These are phyloP conservation scores for Kuraishia borneana DNA, from an alignment of 805 yeast genomes.

Conservation along the genomic window DNA sequence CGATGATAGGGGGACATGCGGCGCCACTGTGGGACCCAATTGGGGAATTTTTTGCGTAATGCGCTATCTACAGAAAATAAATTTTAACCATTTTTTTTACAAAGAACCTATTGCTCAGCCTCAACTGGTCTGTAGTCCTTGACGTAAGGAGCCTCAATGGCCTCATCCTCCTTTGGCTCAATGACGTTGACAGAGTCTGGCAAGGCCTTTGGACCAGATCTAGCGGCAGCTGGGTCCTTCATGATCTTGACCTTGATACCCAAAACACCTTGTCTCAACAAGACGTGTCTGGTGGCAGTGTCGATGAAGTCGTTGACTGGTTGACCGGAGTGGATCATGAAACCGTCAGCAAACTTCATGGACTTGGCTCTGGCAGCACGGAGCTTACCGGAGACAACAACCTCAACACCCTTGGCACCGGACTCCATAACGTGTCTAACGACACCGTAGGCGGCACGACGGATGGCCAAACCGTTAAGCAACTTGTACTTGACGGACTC, in stretches of 20 bases:
- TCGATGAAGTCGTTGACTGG: slow-evolving; percentile 98
- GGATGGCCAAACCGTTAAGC: slow-evolving; percentile 96
- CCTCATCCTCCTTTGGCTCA: slow-evolving; percentile 93
- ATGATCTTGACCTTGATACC: slow-evolving; percentile 99
- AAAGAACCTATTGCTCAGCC: too few species aligned
- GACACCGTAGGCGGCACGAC: slow-evolving; percentile 99
- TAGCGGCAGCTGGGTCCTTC: slow-evolving; percentile 93
- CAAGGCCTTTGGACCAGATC: slow-evolving; percentile 78
- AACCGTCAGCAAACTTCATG: slow-evolving; percentile 99
- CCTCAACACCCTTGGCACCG: slow-evolving; percentile 99
- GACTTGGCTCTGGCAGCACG: slow-evolving; percentile 99
- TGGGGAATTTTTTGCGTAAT: too few species aligned
- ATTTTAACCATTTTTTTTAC: background rate
- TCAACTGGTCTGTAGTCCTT: slow-evolving; percentile 54
- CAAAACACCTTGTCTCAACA: slow-evolving; percentile 99
- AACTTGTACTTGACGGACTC: slow-evolving; percentile 98
- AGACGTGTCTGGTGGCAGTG: slow-evolving; percentile 98
- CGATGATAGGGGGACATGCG: background rate
- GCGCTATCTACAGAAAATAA: background rate
- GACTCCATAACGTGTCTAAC: slow-evolving; percentile 99
- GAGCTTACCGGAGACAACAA: slow-evolving; percentile 98
- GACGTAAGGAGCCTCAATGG: slow-evolving; percentile 70
- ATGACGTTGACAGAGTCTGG: slow-evolving; percentile 90
- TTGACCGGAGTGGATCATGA: slow-evolving; percentile 99
- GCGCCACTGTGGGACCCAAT: background rate